Percentiles rank a stretch among this genome's conserved stretches.
phyloP scores from a whole-genome alignment of 768 basidiomycete species.

The Polyporus arcularius region DNA sequence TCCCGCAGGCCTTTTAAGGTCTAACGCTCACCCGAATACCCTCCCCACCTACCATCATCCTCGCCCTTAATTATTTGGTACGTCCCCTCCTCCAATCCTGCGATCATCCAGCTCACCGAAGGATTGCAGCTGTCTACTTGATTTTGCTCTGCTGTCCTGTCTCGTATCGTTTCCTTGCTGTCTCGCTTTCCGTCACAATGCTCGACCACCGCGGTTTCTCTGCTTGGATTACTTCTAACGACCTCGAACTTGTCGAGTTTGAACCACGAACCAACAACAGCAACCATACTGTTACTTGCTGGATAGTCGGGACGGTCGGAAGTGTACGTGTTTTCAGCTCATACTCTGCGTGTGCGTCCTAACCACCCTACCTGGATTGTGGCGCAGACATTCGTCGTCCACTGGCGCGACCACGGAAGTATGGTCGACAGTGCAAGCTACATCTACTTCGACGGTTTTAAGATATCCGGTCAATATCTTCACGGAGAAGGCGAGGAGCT shows the following conservation, averaged over 20 bases:
- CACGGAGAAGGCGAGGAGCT: constrained; percentile 55
- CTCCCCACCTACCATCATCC: not conserved
- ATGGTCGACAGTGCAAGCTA: constrained; percentile 56
- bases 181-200: constrained; percentile 18
- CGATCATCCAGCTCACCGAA: not conserved
- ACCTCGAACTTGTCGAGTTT: constrained; percentile 53
- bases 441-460: constrained; percentile 64
- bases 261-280: constrained; percentile 50
- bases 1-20: not conserved
- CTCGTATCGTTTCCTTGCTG: not conserved
- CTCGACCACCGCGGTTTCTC: constrained; percentile 62
- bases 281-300: constrained; percentile 56
- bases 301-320: constrained; percentile 64
- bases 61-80: not conserved
- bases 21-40: not conserved
- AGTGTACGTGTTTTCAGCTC: constrained; percentile 39
- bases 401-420: constrained; percentile 66
- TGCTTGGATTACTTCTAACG: constrained; percentile 65
- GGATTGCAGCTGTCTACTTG: not conserved
- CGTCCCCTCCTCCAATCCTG: not conserved
- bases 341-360: not conserved
- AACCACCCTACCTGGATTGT: not conserved
- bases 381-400: constrained; percentile 54
- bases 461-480: constrained; percentile 64
- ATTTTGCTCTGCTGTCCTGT: not conserved